phyloP scores from a whole-genome alignment of 108 stramenopile genomes.

The Nitzschia putrida region DNA sequence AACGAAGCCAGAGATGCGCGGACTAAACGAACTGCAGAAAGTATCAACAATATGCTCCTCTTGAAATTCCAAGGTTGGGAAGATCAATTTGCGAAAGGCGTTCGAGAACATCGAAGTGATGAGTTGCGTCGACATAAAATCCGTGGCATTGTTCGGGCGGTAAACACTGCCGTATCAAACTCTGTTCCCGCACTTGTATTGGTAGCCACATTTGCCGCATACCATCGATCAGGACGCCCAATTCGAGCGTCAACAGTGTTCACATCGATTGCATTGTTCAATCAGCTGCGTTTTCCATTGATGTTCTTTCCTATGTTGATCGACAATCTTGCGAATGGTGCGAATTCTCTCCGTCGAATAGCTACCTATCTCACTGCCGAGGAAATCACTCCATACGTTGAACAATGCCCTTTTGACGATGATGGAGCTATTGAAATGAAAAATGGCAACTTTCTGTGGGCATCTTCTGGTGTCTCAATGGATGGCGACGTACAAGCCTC shows the following conservation, averaged over 20 bases:
- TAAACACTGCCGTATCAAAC: conserved; percentile 71
- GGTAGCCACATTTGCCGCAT: conserved; percentile 71
- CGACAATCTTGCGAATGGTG: conserved; percentile 73
- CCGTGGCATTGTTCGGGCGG: conserved; percentile 62
- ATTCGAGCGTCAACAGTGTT: conserved; percentile 84
- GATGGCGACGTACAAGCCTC: conserved; percentile 34
- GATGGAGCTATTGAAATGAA: conserved; percentile 68
- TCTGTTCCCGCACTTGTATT: conserved; percentile 71
- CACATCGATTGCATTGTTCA: conserved; percentile 91
- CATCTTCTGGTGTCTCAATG: conserved; percentile 25
- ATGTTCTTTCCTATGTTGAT: conserved; percentile 88
- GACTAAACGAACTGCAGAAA: conserved; percentile 75
- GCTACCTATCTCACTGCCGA: conserved; percentile 61
- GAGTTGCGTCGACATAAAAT: conserved; percentile 58
- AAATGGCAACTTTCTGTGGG: conserved; percentile 78
- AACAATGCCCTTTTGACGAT: conserved; percentile 30
- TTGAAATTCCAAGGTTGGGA: conserved; percentile 80
- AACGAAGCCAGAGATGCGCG: conserved; percentile 73
- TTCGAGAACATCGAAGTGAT: conserved; percentile 52
- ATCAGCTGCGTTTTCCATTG: conserved; percentile 90
- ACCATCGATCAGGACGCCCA: conserved; percentile 58
- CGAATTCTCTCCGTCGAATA: conserved; percentile 63
- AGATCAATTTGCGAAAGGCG: conserved; percentile 56
- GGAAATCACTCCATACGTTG: conserved; percentile 70
- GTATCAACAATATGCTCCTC: conserved; percentile 76